Base-by-base conservation (phyloP, 2,329 filamentous ascomycete genomes). In the Fonsecaea monophora region DNA sequence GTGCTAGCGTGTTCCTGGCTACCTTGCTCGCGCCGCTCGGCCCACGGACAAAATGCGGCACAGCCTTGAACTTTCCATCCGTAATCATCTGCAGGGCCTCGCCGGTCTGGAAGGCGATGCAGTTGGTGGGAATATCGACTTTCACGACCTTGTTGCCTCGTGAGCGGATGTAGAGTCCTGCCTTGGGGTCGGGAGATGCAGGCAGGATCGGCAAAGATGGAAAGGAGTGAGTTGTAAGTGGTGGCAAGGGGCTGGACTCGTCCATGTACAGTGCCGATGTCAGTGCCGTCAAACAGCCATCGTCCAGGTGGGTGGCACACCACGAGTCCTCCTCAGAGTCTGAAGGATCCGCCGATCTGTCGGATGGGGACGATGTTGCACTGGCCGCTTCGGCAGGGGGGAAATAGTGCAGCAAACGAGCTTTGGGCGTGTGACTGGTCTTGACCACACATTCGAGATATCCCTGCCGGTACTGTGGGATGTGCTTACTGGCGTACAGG, bases 251-350 rank as follows among this genome's bases (percentile, higher is more conserved):
- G 8, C 76, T 76, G 0, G 80, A 79, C 80, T 98, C 94, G 75
- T 97, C 92, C 69, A 97, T 85, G 78, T 96, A 98, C 92, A 97
- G 96, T 72, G 94, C 94, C 3, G 91, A 94, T 0, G 94, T 98
- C 37, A 98, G 84, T 12, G 93, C 94, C 0, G 95, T 98, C 42
- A 98, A 84, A 76, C 94, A 97, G 53, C 95, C 93, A 74, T 97
- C 93, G 77, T 97, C 94, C 62, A 95, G 63, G 67, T 83, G 81
- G 0, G 80, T 83, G 8, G 93, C 92, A 78, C 94, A 98, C 94
- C 95, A 98, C 80, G 96, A 92, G 77, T 97, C 94, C 66, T 92
- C 89, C 10, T 80, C 67, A 0, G 53, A 59, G 2, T 68, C 62
- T 1, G 68, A 62, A 6, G 61, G 53, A 0, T 42, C 58, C 1